phyloP scores from a whole-genome alignment of 257 asterid genomes.

The Nicotiana tomentosiformis region DNA sequence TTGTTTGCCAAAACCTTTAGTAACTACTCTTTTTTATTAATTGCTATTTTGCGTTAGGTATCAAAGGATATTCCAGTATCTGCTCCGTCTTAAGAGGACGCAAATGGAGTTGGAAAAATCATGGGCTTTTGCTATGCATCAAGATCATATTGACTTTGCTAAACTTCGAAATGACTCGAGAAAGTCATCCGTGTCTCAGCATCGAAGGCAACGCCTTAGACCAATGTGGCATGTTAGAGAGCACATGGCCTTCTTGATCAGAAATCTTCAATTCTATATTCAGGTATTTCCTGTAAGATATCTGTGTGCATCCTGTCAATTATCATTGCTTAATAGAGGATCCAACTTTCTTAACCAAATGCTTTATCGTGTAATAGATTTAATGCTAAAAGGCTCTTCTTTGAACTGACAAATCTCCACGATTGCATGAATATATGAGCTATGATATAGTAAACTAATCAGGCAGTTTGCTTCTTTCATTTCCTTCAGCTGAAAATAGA shows the following conservation, averaged over 20 bases:
- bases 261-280: slow-evolving; percentile 91
- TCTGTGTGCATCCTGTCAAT: not conserved
- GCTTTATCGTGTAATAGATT: not conserved
- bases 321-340: not conserved
- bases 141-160: slow-evolving; percentile 80
- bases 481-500: not conserved
- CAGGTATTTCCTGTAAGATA: slow-evolving; percentile 45
- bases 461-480: not conserved
- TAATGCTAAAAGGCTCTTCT: not conserved
- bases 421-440: not conserved
- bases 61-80: slow-evolving; percentile 85
- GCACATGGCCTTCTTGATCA: slow-evolving; percentile 95
- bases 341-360: not conserved
- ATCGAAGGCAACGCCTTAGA: slow-evolving; percentile 65
- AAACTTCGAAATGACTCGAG: slow-evolving; percentile 38
- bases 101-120: slow-evolving; percentile 98
- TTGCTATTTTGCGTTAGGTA: slow-evolving; percentile 47
- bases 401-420: not conserved
- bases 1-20: slow-evolving; percentile 14
- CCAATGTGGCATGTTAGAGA: slow-evolving; percentile 98
- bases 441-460: not conserved
- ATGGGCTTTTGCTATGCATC: slow-evolving; percentile 97
- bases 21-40: slow-evolving; percentile 9
- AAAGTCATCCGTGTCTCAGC: slow-evolving; percentile 52
- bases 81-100: slow-evolving; percentile 83